Evolutionary conservation across 805 yeast species (phyloP).

Genomic region (Teunomyces panamensis): DNA sequence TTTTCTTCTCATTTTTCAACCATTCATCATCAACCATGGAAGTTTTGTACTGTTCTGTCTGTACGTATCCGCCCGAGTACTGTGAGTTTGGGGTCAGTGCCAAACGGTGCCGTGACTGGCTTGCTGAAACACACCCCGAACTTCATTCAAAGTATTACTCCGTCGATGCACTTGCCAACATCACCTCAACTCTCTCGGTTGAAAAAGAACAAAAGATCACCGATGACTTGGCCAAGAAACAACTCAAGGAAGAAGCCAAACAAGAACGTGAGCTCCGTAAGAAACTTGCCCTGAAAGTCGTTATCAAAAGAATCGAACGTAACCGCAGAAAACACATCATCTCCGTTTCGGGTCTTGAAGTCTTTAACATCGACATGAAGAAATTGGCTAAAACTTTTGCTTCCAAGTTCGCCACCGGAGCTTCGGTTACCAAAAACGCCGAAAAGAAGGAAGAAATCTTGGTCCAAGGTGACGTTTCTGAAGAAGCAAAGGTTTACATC

Average conservation of each 20-base stretch:
- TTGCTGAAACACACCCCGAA: slow-evolving; percentile 55
- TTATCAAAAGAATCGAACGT: slow-evolving; percentile 83
- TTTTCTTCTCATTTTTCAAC: not conserved
- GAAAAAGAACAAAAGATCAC: slow-evolving; percentile 83
- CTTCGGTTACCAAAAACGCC: slow-evolving; percentile 82
- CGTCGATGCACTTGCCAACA: slow-evolving; percentile 54
- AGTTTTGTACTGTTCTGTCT: slow-evolving; percentile 67
- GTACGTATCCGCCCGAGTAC: slow-evolving; percentile 84
- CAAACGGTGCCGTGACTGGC: slow-evolving; percentile 83
- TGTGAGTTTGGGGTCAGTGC: slow-evolving; percentile 87
- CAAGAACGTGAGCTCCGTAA: slow-evolving; percentile 80
- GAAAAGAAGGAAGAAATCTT: slow-evolving; percentile 91
- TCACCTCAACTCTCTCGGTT: slow-evolving; percentile 57
- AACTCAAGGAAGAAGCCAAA: slow-evolving; percentile 79
- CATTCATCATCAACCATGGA: slow-evolving; percentile 18
- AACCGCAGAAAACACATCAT: slow-evolving; percentile 85
- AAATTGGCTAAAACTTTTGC: slow-evolving; percentile 90
- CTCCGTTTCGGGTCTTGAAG: slow-evolving; percentile 83
- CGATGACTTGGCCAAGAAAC: slow-evolving; percentile 79
- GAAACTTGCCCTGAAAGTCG: slow-evolving; percentile 74
- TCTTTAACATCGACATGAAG: slow-evolving; percentile 84
- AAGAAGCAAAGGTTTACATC: slow-evolving; percentile 79
- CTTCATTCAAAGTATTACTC: slow-evolving; percentile 60
- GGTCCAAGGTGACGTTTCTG: slow-evolving; percentile 94
- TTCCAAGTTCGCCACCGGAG: slow-evolving; percentile 93